Percentiles rank a stretch among this genome's conserved stretches.
Evolutionary conservation across 2,329 filamentous ascomycete species (phyloP).

Genomic region (Fusarium annulatum): DNA sequence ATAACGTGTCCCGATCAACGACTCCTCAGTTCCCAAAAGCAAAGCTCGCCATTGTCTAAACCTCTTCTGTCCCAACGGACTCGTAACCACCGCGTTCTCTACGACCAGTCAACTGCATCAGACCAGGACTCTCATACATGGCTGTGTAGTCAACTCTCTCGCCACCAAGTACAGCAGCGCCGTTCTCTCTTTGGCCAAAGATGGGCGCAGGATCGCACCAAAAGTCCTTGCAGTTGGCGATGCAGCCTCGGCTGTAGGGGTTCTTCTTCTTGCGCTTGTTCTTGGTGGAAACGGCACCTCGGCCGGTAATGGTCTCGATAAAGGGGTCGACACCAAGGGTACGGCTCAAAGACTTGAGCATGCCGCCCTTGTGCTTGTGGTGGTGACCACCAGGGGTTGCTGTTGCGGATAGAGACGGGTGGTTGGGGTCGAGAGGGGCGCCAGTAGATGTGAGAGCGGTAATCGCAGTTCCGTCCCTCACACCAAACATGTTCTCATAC

Average conservation of each 20-base stretch:
- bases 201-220: conserved; percentile 91
- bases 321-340: conserved; percentile 94
- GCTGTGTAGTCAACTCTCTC: conserved; percentile 85
- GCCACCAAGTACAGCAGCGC: conserved; percentile 80
- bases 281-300: conserved; percentile 72
- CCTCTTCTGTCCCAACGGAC: conserved; percentile 67
- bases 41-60: conserved; percentile 37
- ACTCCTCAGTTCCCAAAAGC: conserved; percentile 15
- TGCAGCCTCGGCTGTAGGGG: conserved; percentile 83
- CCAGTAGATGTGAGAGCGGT: conserved; percentile 83
- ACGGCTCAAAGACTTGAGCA: conserved; percentile 82
- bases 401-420: conserved; percentile 69
- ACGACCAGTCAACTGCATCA: conserved; percentile 68
- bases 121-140: conserved; percentile 85
- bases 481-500: conserved; percentile 93
- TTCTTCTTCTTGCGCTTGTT: conserved; percentile 73
- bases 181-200: conserved; percentile 79
- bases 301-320: conserved; percentile 88
- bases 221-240: conserved; percentile 96
- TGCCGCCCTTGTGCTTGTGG: conserved; percentile 70
- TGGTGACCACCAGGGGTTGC: conserved; percentile 57
- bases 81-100: conserved; percentile 70
- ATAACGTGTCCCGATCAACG: conserved; percentile 15
- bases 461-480: conserved; percentile 70
- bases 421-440: conserved; percentile 74